These are phyloP conservation scores for Plantago major DNA, from an alignment of 257 asterid species.

Conservation along the genomic window DNA sequence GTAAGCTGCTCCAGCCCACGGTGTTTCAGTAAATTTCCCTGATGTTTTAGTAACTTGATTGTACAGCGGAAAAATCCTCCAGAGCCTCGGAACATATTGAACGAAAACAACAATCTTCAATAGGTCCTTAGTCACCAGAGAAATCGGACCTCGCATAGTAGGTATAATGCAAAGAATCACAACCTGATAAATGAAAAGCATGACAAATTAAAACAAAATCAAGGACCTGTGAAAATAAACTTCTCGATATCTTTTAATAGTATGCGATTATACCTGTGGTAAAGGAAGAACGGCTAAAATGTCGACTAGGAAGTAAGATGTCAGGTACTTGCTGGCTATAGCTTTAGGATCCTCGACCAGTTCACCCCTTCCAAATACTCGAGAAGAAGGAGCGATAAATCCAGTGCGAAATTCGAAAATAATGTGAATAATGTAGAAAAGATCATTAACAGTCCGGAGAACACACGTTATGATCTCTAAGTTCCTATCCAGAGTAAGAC, in stretches of 20 bases:
- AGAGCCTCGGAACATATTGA: constrained; percentile 51
- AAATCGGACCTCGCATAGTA: constrained; percentile 24
- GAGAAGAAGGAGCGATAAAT: constrained; percentile 45
- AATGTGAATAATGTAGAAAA: constrained; percentile 54
- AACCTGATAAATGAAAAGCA: constrained; percentile 28
- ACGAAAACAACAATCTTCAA: constrained; percentile 32
- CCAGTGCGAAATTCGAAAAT: constrained; percentile 61
- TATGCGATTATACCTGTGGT: constrained; percentile 46
- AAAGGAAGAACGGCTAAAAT: constrained; percentile 58
- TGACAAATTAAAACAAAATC: neutral
- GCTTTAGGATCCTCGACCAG: constrained; percentile 43
- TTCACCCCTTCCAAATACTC: constrained; percentile 68
- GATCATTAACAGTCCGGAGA: constrained; percentile 50
- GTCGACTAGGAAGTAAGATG: constrained; percentile 47
- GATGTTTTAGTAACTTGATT: constrained; percentile 50
- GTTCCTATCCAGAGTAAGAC: constrained; percentile 41
- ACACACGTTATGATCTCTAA: constrained; percentile 43
- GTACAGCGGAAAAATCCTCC: constrained; percentile 51
- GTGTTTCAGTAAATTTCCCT: constrained; percentile 52
- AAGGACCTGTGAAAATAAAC: neutral
- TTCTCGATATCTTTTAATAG: neutral
- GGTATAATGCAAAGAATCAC: constrained; percentile 35
- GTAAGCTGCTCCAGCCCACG: constrained; percentile 74
- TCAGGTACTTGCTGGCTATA: constrained; percentile 50
- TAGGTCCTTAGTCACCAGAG: constrained; percentile 38